Evolutionary conservation across 1,284 basidiomycete species (phyloP), one percentile per base, ranked within the genome.

Genomic region (Tremellales sp.): DNA sequence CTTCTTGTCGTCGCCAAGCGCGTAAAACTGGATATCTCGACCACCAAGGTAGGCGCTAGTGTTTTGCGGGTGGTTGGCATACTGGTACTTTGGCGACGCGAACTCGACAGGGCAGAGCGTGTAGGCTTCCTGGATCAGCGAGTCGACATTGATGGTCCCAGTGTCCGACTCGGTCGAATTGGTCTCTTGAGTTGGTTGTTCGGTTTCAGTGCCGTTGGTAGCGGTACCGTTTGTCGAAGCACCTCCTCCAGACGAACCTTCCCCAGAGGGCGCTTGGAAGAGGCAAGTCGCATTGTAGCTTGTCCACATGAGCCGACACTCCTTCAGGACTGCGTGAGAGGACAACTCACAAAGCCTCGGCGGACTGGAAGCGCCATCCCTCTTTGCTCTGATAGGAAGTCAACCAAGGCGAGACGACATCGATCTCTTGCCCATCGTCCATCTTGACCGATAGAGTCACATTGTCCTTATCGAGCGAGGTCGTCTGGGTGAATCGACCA

Each of bases 11-110:
- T 40, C 19, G 21, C 48, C 49, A 17, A 57, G 33, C 8, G 43
- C 40, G 44, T 52, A 57, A 45, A 57, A 57, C 40, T 54, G 53
- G 23, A 54, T 45, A 36, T 57, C 53, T 25, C 56, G 37, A 15
- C 56, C 56, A n/a, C 56, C 56, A 41, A 57, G 50, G 42, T 57
- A 57, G n/a, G 35, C 25, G 4, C 39, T 27, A 3, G 39, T 11
- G 27, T 37, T 23, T 13, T 29, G 31, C 10, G 51, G 51, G 29
- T 46, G 45, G 46, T 43, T 39, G 10, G 36, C 36, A 39, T 39
- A 39, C 8, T 8, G 11, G 19, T 39, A 39, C 19, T 39, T 39
- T 8, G 36, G 10, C 8, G 36, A 13, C 10, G 13, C 19, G 7
- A 21, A 7, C 7, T n/a, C 8, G 7, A 39, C 24, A 3, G 54